A percentile compares a stretch with the other conserved stretches of the same genome.
These are phyloP conservation scores for Austroboletus festivus DNA, from an alignment of 768 basidiomycete species.

Conservation along the genomic window DNA sequence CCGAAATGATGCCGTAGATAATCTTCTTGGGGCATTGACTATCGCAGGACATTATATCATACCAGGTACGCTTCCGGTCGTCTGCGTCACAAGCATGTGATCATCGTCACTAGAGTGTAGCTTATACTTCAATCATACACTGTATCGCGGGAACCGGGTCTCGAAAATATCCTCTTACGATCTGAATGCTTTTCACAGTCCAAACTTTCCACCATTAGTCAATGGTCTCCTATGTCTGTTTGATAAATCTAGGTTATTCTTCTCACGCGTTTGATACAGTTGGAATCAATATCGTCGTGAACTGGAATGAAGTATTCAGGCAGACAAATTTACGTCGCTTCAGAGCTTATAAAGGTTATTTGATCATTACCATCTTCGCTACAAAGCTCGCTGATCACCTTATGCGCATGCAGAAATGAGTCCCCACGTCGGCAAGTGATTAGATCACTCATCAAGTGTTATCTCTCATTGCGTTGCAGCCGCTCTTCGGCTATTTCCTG, in stretches of 20 bases:
- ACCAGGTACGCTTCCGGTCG: constrained; percentile 55
- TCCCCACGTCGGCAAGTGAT: constrained; percentile 68
- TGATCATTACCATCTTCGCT: neutral
- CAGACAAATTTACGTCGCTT: constrained; percentile 80
- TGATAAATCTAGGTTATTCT: constrained; percentile 1
- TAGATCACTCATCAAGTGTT: constrained; percentile 1
- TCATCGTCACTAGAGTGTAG: constrained; percentile 59
- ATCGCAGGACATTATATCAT: constrained; percentile 91
- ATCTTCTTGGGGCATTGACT: constrained; percentile 82
- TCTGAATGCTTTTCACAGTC: constrained; percentile 79
- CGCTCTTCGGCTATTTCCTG: constrained; percentile 82
- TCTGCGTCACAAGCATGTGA: neutral
- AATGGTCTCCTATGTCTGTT: constrained; percentile 47
- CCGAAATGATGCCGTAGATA: constrained; percentile 93
- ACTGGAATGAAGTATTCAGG: constrained; percentile 85
- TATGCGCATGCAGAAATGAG: constrained; percentile 57
- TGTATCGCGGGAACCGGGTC: constrained; percentile 84
- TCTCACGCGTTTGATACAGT: constrained; percentile 41
- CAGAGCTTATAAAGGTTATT: constrained; percentile 70
- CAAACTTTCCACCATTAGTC: constrained; percentile 79
- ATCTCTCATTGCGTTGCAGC: constrained; percentile 42
- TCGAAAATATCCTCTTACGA: constrained; percentile 82
- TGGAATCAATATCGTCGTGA: constrained; percentile 85
- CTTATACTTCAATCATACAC: constrained; percentile 85
- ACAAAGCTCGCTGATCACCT: constrained; percentile 10